These are phyloP conservation scores for Sporobolomyces pararoseus DNA, from an alignment of 768 basidiomycete species.

Conservation along the genomic window DNA sequence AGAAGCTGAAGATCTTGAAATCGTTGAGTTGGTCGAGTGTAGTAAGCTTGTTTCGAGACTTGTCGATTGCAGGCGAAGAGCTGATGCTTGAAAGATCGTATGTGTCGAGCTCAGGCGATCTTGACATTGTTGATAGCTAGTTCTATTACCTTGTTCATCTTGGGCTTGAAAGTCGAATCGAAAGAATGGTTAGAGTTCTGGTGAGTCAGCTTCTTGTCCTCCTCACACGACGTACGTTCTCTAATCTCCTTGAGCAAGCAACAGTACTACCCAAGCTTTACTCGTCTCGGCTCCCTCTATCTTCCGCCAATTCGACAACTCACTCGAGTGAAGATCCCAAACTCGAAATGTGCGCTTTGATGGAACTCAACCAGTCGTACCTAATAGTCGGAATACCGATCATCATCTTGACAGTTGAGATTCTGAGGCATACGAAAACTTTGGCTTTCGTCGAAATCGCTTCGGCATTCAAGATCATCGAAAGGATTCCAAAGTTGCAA, in stretches of 20 bases:
- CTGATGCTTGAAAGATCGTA: neutral
- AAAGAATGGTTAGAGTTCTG: conserved; percentile 24
- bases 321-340: neutral
- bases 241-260: too few relatives aligned
- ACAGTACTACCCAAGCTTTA: neutral
- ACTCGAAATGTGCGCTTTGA: neutral
- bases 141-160: conserved; percentile 10
- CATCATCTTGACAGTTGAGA: conserved; percentile 21
- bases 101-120: neutral
- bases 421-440: conserved; percentile 2
- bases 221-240: neutral
- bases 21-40: neutral
- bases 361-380: conserved; percentile 21
- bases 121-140: neutral
- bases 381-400: conserved; percentile 23
- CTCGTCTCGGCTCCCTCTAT: conserved; percentile 4
- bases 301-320: too few relatives aligned
- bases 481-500: neutral
- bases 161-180: neutral
- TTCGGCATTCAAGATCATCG: too few relatives aligned
- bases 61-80: neutral
- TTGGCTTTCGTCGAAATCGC: conserved; percentile 8
- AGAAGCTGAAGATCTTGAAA: neutral
- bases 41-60: neutral
- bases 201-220: neutral